A percentile compares a stretch with the other conserved stretches of the same genome.
These are phyloP conservation scores for Rhodosporidiobolus odoratus DNA, from an alignment of 768 basidiomycete species.

Conservation along the genomic window DNA sequence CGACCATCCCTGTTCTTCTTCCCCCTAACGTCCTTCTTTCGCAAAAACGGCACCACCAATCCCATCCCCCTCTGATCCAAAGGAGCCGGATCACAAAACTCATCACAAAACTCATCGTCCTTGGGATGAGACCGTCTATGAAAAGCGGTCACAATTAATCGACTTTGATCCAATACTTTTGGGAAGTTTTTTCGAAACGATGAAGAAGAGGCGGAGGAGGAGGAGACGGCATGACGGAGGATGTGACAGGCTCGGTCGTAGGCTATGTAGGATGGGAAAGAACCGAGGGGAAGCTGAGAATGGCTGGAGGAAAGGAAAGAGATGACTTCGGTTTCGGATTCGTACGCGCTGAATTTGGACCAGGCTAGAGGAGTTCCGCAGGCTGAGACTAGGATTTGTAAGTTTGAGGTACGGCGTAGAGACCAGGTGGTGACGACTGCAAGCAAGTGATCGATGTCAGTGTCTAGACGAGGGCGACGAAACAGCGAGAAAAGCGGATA, in stretches of 20 bases:
- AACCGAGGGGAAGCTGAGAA: not conserved
- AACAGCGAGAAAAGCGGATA: not conserved
- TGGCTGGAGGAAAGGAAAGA: conserved; percentile 10
- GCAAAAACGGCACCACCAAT: conserved; percentile 18
- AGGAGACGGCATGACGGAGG: conserved; percentile 6
- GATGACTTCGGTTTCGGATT: conserved; percentile 4
- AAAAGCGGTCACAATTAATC: conserved; percentile 28
- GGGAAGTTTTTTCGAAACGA: not conserved
- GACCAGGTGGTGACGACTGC: conserved; percentile 1
- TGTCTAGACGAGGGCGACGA: not conserved
- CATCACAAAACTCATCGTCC: conserved; percentile 14
- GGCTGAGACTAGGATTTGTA: conserved; percentile 22
- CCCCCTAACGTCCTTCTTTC: not conserved
- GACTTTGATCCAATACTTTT: not conserved
- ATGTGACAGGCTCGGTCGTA: conserved; percentile 34
- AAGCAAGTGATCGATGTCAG: not conserved
- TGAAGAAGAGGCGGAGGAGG: not conserved
- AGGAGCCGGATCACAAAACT: conserved; percentile 26
- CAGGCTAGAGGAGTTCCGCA: conserved; percentile 24
- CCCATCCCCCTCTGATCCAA: conserved; percentile 18
- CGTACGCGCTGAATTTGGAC: conserved; percentile 1
- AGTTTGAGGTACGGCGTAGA: conserved; percentile 6
- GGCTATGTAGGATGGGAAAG: conserved; percentile 30
- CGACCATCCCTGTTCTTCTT: not conserved
- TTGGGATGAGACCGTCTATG: conserved; percentile 7